Conservation (phyloP, 2,329 filamentous ascomycete genomes). For the Colletotrichum salicis region DNA sequence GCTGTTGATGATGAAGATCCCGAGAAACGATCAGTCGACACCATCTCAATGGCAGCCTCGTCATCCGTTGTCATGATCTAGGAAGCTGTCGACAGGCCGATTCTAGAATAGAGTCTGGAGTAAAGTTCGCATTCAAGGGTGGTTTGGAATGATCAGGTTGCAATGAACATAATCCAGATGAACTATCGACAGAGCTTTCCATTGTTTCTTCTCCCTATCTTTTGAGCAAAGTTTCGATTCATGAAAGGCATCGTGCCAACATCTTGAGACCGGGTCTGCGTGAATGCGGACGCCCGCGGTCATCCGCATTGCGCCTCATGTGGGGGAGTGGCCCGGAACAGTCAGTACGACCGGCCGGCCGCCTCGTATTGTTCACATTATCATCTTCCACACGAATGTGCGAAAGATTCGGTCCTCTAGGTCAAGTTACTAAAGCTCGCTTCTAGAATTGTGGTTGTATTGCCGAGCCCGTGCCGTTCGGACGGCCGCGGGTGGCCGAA, state of each 20-base stretch:
- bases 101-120: not conserved
- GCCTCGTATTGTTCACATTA: not conserved
- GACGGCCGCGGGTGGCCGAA: conserved; percentile 27
- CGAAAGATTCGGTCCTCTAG: too few species aligned
- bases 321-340: not conserved
- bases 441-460: not conserved
- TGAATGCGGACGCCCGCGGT: conserved; percentile 6
- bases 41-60: not conserved
- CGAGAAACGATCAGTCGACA: not conserved
- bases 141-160: not conserved
- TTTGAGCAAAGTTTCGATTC: not conserved
- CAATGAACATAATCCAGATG: not conserved
- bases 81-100: not conserved
- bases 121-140: not conserved
- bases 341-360: not conserved
- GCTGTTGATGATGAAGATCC: conserved; percentile 1
- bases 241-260: not conserved
- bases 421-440: not conserved
- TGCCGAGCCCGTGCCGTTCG: not conserved
- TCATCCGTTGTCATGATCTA: not conserved
- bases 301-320: not conserved
- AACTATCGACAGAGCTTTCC: not conserved
- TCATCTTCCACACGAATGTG: not conserved
- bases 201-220: not conserved
- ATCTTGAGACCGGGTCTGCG: not conserved